phyloP scores from a whole-genome alignment of 2,329 filamentous ascomycete species.

The Trichoderma sp. region DNA sequence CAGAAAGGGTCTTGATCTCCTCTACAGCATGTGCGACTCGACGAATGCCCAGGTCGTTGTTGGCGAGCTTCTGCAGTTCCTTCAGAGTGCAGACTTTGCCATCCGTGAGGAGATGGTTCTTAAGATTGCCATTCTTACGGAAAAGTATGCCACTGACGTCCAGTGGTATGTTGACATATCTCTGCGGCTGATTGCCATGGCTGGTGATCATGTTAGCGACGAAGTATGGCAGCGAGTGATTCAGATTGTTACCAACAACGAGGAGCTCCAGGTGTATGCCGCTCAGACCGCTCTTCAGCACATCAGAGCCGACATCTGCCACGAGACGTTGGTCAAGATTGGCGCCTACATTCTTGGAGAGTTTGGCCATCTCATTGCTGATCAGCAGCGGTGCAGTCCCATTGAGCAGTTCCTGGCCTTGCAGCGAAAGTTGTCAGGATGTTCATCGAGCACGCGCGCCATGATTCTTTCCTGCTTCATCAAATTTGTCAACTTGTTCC shows the following conservation, averaged over 20 bases:
- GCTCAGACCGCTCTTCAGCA: slow-evolving; percentile 91
- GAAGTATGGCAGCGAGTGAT: slow-evolving; percentile 99
- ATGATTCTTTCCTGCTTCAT: slow-evolving; percentile 95
- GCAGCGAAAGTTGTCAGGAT: slow-evolving; percentile 83
- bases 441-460: slow-evolving; percentile 83
- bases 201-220: slow-evolving; percentile 96
- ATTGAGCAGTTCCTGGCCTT: slow-evolving; percentile 96
- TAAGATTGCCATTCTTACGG: slow-evolving; percentile 96
- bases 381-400: slow-evolving; percentile 86
- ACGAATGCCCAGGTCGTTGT: slow-evolving; percentile 94
- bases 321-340: slow-evolving; percentile 97
- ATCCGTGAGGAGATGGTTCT: slow-evolving; percentile 99
- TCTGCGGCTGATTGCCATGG: slow-evolving; percentile 88
- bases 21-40: slow-evolving; percentile 99
- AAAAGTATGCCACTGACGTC: slow-evolving; percentile 97
- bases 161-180: slow-evolving; percentile 99
- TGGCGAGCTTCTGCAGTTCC: slow-evolving; percentile 85
- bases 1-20: slow-evolving; percentile 87
- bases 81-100: slow-evolving; percentile 95
- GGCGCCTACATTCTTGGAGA: slow-evolving; percentile 94
- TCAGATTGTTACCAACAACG: slow-evolving; percentile 98
- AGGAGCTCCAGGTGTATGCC: slow-evolving; percentile 94
- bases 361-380: slow-evolving; percentile 94
- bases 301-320: slow-evolving; percentile 87
- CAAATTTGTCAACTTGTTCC: slow-evolving; percentile 98